Evolutionary conservation across 164 flowering plant species (phyloP).

Genomic region (Chimonanthus salicifolius): DNA sequence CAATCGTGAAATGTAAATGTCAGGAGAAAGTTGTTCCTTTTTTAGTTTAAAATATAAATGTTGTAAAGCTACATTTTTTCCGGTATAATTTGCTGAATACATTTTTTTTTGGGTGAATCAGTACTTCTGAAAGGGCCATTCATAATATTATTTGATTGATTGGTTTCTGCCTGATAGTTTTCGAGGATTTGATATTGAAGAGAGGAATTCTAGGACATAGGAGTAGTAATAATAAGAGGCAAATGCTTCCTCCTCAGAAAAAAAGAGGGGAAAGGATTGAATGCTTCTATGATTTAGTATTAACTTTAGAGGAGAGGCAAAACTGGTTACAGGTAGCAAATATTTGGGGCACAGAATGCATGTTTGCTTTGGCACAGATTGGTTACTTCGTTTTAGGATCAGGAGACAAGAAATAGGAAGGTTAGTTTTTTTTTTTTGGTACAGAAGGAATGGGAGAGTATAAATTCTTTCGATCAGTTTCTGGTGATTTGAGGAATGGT

Average conservation of each 20-base stretch:
- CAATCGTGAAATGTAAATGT: no score
- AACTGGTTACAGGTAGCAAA: background rate
- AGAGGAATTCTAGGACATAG: background rate
- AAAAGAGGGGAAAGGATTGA: background rate
- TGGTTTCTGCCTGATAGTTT: background rate
- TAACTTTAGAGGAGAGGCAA: background rate
- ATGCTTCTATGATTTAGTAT: background rate
- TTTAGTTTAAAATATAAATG: no score
- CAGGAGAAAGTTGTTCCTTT: background rate
- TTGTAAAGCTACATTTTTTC: background rate
- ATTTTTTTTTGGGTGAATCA: background rate
- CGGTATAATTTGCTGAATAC: background rate
- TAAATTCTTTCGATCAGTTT: background rate
- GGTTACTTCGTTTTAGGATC: background rate
- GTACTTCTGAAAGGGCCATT: background rate
- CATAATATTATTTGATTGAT: background rate
- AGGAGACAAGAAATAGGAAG: background rate
- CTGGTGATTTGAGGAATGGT: background rate
- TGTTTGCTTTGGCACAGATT: background rate
- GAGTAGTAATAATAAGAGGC: background rate
- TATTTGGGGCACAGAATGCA: background rate
- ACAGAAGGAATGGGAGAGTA: background rate
- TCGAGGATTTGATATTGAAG: no score
- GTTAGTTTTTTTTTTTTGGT: no score
- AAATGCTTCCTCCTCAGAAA: background rate